A percentile compares a stretch with the other conserved stretches of the same genome.
These are phyloP conservation scores for Colletotrichum lupini DNA, from an alignment of 2,329 filamentous ascomycete genomes.

Conservation along the genomic window DNA sequence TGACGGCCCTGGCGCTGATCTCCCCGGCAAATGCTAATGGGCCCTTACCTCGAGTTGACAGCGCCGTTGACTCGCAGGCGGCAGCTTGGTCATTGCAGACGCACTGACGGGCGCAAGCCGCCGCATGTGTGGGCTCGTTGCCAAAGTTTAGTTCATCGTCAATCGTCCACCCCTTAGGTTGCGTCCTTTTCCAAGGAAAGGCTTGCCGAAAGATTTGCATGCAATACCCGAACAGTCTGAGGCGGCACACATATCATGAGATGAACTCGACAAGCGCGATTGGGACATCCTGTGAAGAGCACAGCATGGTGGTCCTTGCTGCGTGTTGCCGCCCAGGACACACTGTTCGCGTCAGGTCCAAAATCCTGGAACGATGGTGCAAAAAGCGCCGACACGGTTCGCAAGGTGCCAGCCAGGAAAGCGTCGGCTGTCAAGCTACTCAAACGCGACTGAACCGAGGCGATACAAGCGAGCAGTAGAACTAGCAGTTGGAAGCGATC, in stretches of 20 bases:
- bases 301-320: constrained; percentile 27
- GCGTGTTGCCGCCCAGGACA: neutral
- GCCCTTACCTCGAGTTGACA: constrained; percentile 21
- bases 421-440: constrained; percentile 1
- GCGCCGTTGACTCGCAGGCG: constrained; percentile 33
- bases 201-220: constrained; percentile 20
- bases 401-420: neutral
- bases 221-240: constrained; percentile 12
- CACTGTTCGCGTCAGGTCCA: neutral
- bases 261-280: constrained; percentile 21
- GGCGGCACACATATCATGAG: constrained; percentile 17
- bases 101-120: constrained; percentile 31
- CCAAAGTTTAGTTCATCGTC: constrained; percentile 27
- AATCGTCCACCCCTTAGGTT: constrained; percentile 11
- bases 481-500: constrained; percentile 4
- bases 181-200: constrained; percentile 22
- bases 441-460: constrained; percentile 15
- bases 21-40: constrained; percentile 23
- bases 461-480: constrained; percentile 1
- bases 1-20: constrained; percentile 28
- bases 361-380: neutral
- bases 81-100: constrained; percentile 6
- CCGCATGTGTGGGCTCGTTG: constrained; percentile 22
- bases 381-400: neutral
- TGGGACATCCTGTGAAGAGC: constrained; percentile 16